Percentiles rank a stretch among this genome's conserved stretches.
Evolutionary conservation across 352 stramenopile genomes (phyloP).

Genomic region (Globisporangium spinosum): DNA sequence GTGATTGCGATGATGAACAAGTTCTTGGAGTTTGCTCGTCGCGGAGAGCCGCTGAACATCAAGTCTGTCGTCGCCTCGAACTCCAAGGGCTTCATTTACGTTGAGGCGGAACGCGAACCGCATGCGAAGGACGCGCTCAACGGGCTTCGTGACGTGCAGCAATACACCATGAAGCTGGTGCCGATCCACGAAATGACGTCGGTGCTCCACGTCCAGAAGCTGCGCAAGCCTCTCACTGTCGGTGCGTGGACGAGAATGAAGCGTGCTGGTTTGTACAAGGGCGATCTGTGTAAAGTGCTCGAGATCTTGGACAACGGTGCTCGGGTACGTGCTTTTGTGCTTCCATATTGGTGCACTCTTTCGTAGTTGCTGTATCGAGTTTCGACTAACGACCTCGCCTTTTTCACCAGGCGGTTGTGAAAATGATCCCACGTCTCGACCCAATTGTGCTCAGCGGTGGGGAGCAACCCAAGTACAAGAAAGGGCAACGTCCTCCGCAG

Average conservation of each 20-base stretch:
- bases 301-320: slow-evolving; percentile 85
- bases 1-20: slow-evolving; percentile 90
- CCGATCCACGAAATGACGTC: slow-evolving; percentile 89
- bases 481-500: slow-evolving; percentile 80
- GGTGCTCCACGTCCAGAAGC: slow-evolving; percentile 84
- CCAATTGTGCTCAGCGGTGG: slow-evolving; percentile 67
- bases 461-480: slow-evolving; percentile 87
- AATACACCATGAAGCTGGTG: slow-evolving; percentile 89
- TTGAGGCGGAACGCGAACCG: slow-evolving; percentile 83
- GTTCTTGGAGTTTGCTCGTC: slow-evolving; percentile 80
- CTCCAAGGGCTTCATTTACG: slow-evolving; percentile 89
- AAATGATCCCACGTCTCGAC: slow-evolving; percentile 83
- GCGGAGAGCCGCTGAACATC: slow-evolving; percentile 78
- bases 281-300: slow-evolving; percentile 84
- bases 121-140: slow-evolving; percentile 84
- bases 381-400: not conserved
- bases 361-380: not conserved
- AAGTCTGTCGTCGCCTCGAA: slow-evolving; percentile 86
- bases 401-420: slow-evolving; percentile 59
- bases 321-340: slow-evolving; percentile 28
- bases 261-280: slow-evolving; percentile 84
- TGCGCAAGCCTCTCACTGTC: slow-evolving; percentile 73
- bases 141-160: slow-evolving; percentile 77
- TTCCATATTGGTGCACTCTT: not conserved
- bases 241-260: slow-evolving; percentile 86